Conservation (phyloP, 441 rosid genomes). For the Mallotus repandus region DNA sequence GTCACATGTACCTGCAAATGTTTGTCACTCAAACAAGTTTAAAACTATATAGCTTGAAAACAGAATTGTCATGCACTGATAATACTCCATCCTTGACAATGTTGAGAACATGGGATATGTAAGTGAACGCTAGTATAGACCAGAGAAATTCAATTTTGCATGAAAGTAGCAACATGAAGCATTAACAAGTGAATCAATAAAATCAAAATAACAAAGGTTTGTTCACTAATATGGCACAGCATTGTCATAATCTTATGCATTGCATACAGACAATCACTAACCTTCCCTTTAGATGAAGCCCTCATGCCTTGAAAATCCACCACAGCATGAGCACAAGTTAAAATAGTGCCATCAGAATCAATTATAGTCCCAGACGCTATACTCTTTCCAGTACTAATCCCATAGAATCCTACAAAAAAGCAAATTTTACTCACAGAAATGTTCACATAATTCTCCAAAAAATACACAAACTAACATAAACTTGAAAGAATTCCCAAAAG, state of each 20-base stretch:
- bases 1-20: slow-evolving; percentile 73
- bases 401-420: slow-evolving; percentile 41
- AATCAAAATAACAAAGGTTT: neutral
- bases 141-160: neutral
- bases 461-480: neutral
- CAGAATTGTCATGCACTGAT: neutral
- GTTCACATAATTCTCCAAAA: neutral
- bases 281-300: slow-evolving; percentile 62
- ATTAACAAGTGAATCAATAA: neutral
- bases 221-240: neutral
- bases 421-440: neutral
- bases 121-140: neutral
- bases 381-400: slow-evolving; percentile 51
- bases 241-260: neutral
- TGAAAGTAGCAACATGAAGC: neutral
- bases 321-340: slow-evolving; percentile 89
- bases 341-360: slow-evolving; percentile 66
- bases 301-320: slow-evolving; percentile 50
- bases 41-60: neutral
- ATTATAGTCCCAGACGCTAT: slow-evolving; percentile 88
- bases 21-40: neutral
- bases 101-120: neutral
- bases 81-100: neutral
- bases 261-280: slow-evolving; percentile 24
- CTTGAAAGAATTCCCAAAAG: neutral